Conservation (phyloP, 371 early-diverging fungal species). For the Parasitella parasitica region DNA sequence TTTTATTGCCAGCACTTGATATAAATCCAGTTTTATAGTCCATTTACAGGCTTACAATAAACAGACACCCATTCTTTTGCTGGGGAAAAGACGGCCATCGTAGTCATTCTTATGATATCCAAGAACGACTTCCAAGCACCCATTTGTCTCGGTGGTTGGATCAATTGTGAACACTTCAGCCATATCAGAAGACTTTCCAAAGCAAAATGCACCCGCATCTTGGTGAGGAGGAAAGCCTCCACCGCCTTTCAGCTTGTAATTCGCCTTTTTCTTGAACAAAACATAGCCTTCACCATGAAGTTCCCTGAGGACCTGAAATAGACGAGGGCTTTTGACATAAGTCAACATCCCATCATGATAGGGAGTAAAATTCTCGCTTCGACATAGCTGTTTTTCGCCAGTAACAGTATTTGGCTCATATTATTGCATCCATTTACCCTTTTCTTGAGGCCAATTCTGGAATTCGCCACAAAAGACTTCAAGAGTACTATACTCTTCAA, state of each 20-base stretch:
- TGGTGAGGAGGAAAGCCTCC: slow-evolving; percentile 58
- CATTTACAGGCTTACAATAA: slow-evolving; percentile 48
- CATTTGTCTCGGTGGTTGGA: slow-evolving; percentile 50
- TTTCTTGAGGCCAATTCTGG: slow-evolving; percentile 50
- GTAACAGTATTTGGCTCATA: slow-evolving; percentile 48
- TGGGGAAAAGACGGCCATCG: slow-evolving; percentile 41
- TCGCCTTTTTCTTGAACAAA: slow-evolving; percentile 61
- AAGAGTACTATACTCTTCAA: slow-evolving; percentile 40
- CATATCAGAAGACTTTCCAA: slow-evolving; percentile 52
- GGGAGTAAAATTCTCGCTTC: slow-evolving; percentile 60
- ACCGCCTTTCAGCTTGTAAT: slow-evolving; percentile 59
- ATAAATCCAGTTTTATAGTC: too few species aligned
- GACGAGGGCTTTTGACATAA: slow-evolving; percentile 42
- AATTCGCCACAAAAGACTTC: slow-evolving; percentile 37
- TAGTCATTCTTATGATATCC: slow-evolving; percentile 43
- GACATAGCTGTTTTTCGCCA: slow-evolving; percentile 46
- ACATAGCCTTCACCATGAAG: slow-evolving; percentile 52
- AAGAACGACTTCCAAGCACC: slow-evolving; percentile 56
- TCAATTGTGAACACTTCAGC: slow-evolving; percentile 59
- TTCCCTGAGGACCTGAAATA: slow-evolving; percentile 42
- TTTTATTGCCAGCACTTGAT: background rate
- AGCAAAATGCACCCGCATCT: slow-evolving; percentile 58
- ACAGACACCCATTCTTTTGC: slow-evolving; percentile 51
- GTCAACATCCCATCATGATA: slow-evolving; percentile 38
- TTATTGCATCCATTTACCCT: slow-evolving; percentile 64